Evolutionary conservation across 495 filamentous ascomycete species (phyloP), one percentile per base, ranked within the genome.

Genomic region (Acidiella bohemica): DNA sequence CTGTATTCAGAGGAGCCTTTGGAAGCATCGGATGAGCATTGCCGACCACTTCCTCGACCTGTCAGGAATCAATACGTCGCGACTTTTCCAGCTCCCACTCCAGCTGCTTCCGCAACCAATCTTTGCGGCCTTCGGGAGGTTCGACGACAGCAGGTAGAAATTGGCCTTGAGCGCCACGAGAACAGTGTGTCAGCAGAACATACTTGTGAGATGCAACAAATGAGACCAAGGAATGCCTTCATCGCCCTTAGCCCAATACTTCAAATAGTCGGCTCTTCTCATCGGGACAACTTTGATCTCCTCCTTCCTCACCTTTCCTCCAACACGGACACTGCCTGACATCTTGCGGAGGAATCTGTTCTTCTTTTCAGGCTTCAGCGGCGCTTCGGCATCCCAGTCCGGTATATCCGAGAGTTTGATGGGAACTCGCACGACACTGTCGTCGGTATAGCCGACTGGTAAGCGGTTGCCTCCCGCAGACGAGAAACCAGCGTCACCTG

Each of bases 181-280:
- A 22, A 22, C 37, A 40, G 14, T 30, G 29, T 25, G 26, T 29
- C 23, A 40, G n/a, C n/a, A n/a, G n/a, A n/a, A n/a, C n/a, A n/a
- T n/a, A n/a, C n/a, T n/a, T n/a, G n/a, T n/a, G n/a, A n/a, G n/a
- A n/a, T n/a, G n/a, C n/a, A n/a, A n/a, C n/a, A n/a, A n/a, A n/a
- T n/a, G n/a, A n/a, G n/a, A n/a, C n/a, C n/a, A n/a, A n/a, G n/a
- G n/a, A n/a, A n/a, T 14, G 7, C 37, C 37, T 12, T 40, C 29
- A 22, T 29, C 25, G 20, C 29, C 37, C 17, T 40, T 40, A 5
- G 37, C 37, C 37, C 37, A 40, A n/a, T 30, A 40, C 37, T 40
- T 29, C 23, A 40, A 16, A 31, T 40, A 40, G n/a, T 40, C 37
- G 3, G 22, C 37, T 4, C 37, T 25, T 14, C 24, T 40, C 37